Base-by-base conservation (phyloP, 345 rosid species). In the Lepidium didymum region DNA sequence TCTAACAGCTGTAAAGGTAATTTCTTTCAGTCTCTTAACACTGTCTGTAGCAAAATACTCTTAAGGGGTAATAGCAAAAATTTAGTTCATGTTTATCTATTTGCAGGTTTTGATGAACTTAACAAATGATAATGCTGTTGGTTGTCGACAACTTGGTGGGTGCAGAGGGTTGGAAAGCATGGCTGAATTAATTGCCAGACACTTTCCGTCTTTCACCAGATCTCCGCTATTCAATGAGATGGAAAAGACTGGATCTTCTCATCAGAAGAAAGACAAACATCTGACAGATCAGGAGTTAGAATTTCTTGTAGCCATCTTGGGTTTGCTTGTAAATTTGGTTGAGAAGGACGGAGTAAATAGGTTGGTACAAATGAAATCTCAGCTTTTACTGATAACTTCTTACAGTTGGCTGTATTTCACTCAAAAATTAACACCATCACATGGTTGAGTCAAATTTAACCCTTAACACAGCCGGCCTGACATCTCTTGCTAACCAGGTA, bases 271-370 rank as follows among this genome's bases (percentile, higher is more conserved):
- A 27, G 89, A 83, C 57, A 75, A 49, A 70, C 89, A 83, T 68
- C 87, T 91, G 47, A 81, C 85, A 44, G 99, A 95, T 73, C 98
- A 90, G 75, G 98, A 95, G 81, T 74, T 89, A 67, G 99, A 95
- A 81, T 87, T 95, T 77, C 97, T 95, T 75, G 99, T 95, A 77
- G 96, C 98, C 51, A 89, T 95, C 77, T 74, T 95, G 77, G 99
- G 99, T 38, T 78, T 95, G 73, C 92, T 95, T 23, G 96, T 95
- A 78, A 95, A 95, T 79, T 79, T 95, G 81, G 96, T 95, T 5
- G 99, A 91, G 89, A 95, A 91, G 83, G 92, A 91, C 73, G 97
- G 84, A 60, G 67, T 66, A 47, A 95, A 95, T 88, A 95, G 99
- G 99, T 57, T 57, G 47, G 63, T 91, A 67, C 47, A 58, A 57